Conservation (phyloP, 352 stramenopile species). For the Vaucheria bursata region DNA sequence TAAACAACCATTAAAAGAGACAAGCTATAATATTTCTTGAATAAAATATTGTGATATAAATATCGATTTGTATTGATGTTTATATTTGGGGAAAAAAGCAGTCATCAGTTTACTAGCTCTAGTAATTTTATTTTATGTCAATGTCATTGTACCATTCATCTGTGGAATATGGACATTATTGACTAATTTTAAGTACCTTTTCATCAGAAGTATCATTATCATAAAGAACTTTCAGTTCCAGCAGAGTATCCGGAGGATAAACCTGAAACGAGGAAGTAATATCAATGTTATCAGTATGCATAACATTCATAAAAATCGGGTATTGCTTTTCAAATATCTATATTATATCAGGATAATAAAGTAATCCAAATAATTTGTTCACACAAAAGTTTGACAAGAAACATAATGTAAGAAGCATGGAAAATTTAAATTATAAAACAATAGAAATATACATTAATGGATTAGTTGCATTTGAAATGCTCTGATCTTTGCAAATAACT, state of each 20-base stretch:
- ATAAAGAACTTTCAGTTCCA: constrained; percentile 1
- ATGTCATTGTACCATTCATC: not conserved
- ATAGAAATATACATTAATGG: too few relatives aligned
- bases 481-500: too few relatives aligned
- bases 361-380: too few relatives aligned
- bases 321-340: too few relatives aligned
- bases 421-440: too few relatives aligned
- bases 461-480: too few relatives aligned
- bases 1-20: not conserved
- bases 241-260: constrained; percentile 6
- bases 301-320: too few relatives aligned
- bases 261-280: not conserved
- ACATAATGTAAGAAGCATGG: too few relatives aligned
- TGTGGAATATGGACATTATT: too few relatives aligned
- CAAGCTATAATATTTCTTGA: not conserved
- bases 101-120: not conserved
- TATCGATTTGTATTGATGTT: not conserved
- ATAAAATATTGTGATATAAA: not conserved
- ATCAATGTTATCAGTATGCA: too few relatives aligned
- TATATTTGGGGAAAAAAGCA: not conserved
- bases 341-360: too few relatives aligned
- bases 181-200: not conserved
- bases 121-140: not conserved
- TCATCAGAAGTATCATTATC: not conserved
- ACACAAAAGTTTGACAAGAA: too few relatives aligned